These are phyloP conservation scores for Gossypium laxum DNA, from an alignment of 441 rosid species.

Conservation along the genomic window DNA sequence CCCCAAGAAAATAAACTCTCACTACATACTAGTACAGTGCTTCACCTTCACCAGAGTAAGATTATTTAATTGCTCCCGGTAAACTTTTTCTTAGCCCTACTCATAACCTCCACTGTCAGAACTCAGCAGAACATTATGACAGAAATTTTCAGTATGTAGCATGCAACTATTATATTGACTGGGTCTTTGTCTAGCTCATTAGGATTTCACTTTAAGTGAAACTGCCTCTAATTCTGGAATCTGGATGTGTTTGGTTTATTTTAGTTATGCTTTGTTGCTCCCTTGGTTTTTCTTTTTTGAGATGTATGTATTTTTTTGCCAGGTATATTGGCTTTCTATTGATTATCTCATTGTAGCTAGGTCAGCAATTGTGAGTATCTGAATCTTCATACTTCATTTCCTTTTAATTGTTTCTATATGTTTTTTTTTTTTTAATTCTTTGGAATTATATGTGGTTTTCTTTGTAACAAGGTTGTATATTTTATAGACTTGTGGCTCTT, in stretches of 20 bases:
- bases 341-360: slow-evolving; percentile 80
- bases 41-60: too few relatives aligned
- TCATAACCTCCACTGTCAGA: too few relatives aligned
- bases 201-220: not conserved
- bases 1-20: too few relatives aligned
- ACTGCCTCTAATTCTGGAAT: not conserved
- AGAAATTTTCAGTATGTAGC: too few relatives aligned
- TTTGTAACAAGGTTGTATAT: slow-evolving; percentile 15
- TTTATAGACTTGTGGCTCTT: slow-evolving; percentile 67
- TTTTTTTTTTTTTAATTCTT: not conserved
- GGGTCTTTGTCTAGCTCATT: not conserved
- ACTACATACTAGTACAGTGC: too few relatives aligned
- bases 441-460: slow-evolving; percentile 2
- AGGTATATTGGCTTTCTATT: slow-evolving; percentile 89
- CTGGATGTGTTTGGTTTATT: not conserved
- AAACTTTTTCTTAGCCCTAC: too few relatives aligned
- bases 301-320: slow-evolving; percentile 18
- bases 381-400: not conserved
- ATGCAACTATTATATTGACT: not conserved
- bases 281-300: slow-evolving; percentile 9
- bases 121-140: too few relatives aligned
- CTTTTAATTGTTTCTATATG: not conserved
- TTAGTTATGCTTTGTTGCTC: not conserved
- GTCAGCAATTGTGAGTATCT: slow-evolving; percentile 70
- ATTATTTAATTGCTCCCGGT: too few relatives aligned